These are phyloP conservation scores for Scedosporium apiospermum DNA, from an alignment of 2,329 filamentous ascomycete genomes.

Conservation along the genomic window DNA sequence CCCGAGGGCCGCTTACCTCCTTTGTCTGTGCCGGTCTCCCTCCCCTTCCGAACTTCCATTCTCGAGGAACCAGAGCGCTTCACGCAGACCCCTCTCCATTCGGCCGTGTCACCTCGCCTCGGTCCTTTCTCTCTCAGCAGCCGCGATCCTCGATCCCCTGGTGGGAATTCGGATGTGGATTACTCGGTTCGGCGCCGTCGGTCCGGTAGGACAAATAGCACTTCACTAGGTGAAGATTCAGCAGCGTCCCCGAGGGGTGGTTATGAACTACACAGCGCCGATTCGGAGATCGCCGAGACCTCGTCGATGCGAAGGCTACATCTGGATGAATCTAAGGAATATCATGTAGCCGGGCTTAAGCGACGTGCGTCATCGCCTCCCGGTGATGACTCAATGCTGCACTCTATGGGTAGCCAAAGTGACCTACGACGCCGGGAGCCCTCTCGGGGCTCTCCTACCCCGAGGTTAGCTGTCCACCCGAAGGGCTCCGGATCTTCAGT, in stretches of 20 bases:
- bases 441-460: constrained; percentile 42
- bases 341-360: constrained; percentile 38
- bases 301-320: constrained; percentile 39
- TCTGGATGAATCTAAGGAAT: constrained; percentile 35
- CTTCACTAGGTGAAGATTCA: constrained; percentile 29
- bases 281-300: constrained; percentile 43
- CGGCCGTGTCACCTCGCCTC: constrained; percentile 36
- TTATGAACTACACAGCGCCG: constrained; percentile 28
- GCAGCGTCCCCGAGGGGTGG: constrained; percentile 34
- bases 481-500: constrained; percentile 36
- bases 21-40: constrained; percentile 37
- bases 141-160: constrained; percentile 30
- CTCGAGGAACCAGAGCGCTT: constrained; percentile 35
- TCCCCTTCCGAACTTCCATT: constrained; percentile 24
- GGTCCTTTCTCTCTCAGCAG: constrained; percentile 29
- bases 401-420: constrained; percentile 26
- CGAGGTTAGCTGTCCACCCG: constrained; percentile 36
- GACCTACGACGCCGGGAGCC: constrained; percentile 35
- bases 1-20: constrained; percentile 31
- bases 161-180: constrained; percentile 35
- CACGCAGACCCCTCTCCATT: constrained; percentile 36
- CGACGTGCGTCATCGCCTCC: constrained; percentile 47
- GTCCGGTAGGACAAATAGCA: constrained; percentile 38
- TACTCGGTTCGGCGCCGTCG: constrained; percentile 34
- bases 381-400: constrained; percentile 33